These are phyloP conservation scores for Chlamydomonas sphaeroides DNA, from an alignment of 139 green algal species.

Conservation along the genomic window DNA sequence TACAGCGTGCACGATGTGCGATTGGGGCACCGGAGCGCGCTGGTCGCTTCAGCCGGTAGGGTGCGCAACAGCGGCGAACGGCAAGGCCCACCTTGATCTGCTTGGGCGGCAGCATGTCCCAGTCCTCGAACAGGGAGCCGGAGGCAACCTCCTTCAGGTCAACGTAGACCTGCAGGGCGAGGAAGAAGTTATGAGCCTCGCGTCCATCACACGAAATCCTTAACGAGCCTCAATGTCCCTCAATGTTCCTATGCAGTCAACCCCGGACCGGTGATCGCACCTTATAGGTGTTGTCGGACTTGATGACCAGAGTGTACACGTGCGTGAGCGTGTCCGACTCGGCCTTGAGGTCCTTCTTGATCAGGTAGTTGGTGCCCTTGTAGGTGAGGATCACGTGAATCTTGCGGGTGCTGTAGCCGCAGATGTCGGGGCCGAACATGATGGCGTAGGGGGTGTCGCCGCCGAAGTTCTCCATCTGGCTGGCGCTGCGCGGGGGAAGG, in stretches of 20 bases:
- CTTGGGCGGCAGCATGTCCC: conserved; percentile 86
- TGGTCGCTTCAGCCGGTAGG: too few species aligned
- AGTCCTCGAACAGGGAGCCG: conserved; percentile 86
- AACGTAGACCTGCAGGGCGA: conserved; percentile 73
- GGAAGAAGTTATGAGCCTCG: not conserved
- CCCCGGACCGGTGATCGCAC: too few species aligned
- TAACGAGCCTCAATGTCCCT: too few species aligned
- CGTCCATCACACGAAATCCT: too few species aligned
- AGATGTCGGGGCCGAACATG: conserved; percentile 99
- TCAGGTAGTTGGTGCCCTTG: conserved; percentile 89
- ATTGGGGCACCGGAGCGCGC: too few species aligned
- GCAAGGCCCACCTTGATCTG: conserved; percentile 81
- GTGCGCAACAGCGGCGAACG: too few species aligned
- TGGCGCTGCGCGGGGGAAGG: conserved; percentile 69
- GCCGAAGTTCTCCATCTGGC: conserved; percentile 78
- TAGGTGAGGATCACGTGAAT: conserved; percentile 96
- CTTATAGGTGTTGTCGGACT: conserved; percentile 82
- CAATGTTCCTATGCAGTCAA: too few species aligned
- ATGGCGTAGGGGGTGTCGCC: conserved; percentile 94
- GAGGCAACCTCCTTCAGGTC: conserved; percentile 76
- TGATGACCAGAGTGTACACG: conserved; percentile 88
- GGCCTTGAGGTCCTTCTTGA: conserved; percentile 96
- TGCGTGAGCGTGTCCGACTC: conserved; percentile 81
- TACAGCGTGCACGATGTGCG: too few species aligned
- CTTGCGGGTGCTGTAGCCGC: conserved; percentile 85